Percentiles rank a stretch among this genome's conserved stretches.
Conservation (phyloP, 2,329 filamentous ascomycete species). For the Monosporascus sp. region DNA sequence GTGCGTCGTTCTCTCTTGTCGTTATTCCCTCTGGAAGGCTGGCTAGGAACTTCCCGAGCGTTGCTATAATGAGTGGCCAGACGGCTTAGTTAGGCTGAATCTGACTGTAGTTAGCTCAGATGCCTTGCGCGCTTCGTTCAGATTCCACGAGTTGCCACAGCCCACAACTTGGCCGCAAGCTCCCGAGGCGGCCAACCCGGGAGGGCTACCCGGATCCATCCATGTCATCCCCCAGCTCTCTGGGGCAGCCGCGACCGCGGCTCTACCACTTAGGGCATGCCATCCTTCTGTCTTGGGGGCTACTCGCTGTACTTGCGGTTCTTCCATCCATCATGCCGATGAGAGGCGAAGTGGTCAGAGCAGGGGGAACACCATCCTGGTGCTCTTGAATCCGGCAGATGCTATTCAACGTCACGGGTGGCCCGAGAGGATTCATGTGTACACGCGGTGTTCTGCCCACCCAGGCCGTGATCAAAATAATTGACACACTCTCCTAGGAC, state of each 20-base stretch:
- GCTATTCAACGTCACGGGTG: neutral
- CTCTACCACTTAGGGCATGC: neutral
- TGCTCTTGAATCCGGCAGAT: neutral
- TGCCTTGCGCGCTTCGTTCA: too few species aligned
- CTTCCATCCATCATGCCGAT: neutral
- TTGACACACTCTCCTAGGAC: too few species aligned
- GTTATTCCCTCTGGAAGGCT: neutral
- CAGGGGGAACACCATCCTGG: neutral
- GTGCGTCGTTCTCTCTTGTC: too few species aligned
- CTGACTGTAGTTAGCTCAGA: neutral
- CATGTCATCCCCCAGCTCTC: neutral
- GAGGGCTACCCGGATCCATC: too few species aligned
- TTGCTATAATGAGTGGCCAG: neutral
- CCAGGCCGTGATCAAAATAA: too few species aligned
- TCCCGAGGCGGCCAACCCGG: too few species aligned
- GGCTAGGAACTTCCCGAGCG: too few species aligned
- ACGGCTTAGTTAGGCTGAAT: neutral
- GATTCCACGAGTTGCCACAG: too few species aligned
- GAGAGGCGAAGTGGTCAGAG: neutral
- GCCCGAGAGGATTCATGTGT: neutral
- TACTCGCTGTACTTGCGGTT: neutral
- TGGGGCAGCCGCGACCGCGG: neutral
- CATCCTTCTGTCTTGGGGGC: neutral
- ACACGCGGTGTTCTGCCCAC: neutral
- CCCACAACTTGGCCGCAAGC: too few species aligned